Evolutionary conservation across 2,329 filamentous ascomycete genomes (phyloP).

Genomic region (Pseudogymnoascus verrucosus): DNA sequence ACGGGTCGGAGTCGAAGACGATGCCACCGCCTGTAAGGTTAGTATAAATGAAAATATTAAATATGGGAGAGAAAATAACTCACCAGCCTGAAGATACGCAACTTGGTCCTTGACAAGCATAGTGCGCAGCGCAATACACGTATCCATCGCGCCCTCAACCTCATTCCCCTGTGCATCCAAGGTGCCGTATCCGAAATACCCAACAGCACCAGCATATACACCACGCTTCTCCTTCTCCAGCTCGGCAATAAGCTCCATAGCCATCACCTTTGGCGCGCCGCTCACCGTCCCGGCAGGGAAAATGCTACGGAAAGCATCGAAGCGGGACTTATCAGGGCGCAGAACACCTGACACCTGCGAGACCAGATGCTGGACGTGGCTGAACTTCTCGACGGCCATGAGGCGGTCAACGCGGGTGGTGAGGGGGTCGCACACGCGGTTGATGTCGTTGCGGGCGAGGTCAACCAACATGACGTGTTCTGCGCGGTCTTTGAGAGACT

Average conservation of each 20-base stretch:
- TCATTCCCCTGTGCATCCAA: slow-evolving; percentile 54
- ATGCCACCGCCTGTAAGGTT: slow-evolving; percentile 64
- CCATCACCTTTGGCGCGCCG: slow-evolving; percentile 88
- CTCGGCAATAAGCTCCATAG: slow-evolving; percentile 96
- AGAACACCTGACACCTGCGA: slow-evolving; percentile 92
- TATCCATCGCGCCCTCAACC: slow-evolving; percentile 87
- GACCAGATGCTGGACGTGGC: slow-evolving; percentile 93
- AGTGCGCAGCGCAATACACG: slow-evolving; percentile 63
- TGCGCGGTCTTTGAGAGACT: slow-evolving; percentile 81
- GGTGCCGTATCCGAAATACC: slow-evolving; percentile 86
- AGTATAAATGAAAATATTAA: not conserved
- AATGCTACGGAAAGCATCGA: slow-evolving; percentile 92
- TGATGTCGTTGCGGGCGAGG: slow-evolving; percentile 91
- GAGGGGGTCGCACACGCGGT: slow-evolving; percentile 84
- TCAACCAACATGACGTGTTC: slow-evolving; percentile 98
- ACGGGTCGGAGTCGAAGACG: slow-evolving; percentile 85
- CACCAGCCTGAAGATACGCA: slow-evolving; percentile 78
- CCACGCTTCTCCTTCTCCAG: slow-evolving; percentile 90
- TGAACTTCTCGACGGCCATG: slow-evolving; percentile 93
- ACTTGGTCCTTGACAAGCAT: slow-evolving; percentile 91
- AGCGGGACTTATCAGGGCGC: slow-evolving; percentile 73
- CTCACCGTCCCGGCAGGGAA: slow-evolving; percentile 96
- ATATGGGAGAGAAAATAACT: slow-evolving; percentile 21
- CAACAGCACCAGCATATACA: slow-evolving; percentile 90
- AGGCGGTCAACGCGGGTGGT: slow-evolving; percentile 86